These are phyloP conservation scores for Rutstroemia sp. DNA, from an alignment of 2,329 filamentous ascomycete genomes.

Conservation along the genomic window DNA sequence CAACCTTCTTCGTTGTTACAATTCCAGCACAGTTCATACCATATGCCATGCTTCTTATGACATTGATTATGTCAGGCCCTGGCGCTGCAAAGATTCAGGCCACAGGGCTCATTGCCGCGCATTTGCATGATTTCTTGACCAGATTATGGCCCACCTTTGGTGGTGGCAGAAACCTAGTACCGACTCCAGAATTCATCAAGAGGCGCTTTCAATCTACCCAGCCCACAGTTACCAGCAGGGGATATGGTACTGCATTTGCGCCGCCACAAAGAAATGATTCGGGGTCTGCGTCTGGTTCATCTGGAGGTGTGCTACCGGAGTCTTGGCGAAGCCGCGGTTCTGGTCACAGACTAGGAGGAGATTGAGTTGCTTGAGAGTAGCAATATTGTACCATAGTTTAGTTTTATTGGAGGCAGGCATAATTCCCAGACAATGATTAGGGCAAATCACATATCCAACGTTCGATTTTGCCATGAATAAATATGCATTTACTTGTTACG, in stretches of 20 bases:
- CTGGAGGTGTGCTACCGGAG: slow-evolving; percentile 48
- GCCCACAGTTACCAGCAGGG: slow-evolving; percentile 40
- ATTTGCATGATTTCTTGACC: slow-evolving; percentile 84
- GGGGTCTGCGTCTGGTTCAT: slow-evolving; percentile 36
- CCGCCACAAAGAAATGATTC: slow-evolving; percentile 27
- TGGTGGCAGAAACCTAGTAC: slow-evolving; percentile 68
- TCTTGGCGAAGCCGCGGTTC: slow-evolving; percentile 57
- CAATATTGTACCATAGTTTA: background rate
- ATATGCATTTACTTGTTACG: no score
- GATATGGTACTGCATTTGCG: slow-evolving; percentile 56
- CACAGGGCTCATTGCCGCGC: slow-evolving; percentile 78
- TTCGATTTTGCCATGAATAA: no score
- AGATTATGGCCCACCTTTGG: slow-evolving; percentile 85
- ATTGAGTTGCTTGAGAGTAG: slow-evolving; percentile 7
- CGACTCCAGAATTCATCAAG: slow-evolving; percentile 66
- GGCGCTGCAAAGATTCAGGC: slow-evolving; percentile 52
- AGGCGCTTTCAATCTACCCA: slow-evolving; percentile 49
- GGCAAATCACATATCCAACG: no score
- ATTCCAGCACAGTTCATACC: slow-evolving; percentile 79
- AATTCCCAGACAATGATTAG: no score
- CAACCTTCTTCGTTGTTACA: slow-evolving; percentile 73
- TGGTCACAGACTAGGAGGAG: slow-evolving; percentile 53
- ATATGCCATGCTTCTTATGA: slow-evolving; percentile 68
- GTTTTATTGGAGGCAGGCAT: background rate
- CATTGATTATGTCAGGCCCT: slow-evolving; percentile 60